A percentile compares a stretch with the other conserved stretches of the same genome.
phyloP scores from a whole-genome alignment of 1,139 yeast genomes.

The Yamadazyma aaseri region DNA sequence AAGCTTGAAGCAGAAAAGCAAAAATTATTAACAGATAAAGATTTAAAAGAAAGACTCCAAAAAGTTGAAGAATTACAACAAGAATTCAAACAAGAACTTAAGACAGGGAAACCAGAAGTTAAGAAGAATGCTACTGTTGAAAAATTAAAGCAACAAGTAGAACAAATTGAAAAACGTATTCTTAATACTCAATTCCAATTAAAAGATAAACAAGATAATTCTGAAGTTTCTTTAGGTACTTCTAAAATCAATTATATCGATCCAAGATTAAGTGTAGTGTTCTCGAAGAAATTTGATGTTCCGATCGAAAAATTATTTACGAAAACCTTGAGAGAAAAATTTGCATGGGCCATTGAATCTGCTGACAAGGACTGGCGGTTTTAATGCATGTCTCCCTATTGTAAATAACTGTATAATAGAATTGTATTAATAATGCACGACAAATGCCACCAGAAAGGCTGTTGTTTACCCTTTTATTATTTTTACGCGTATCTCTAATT shows the following conservation, averaged over 20 bases:
- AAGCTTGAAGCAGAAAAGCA: constrained; percentile 60
- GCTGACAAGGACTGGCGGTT: constrained; percentile 88
- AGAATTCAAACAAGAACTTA: constrained; percentile 59
- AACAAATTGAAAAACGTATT: constrained; percentile 70
- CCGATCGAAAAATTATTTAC: constrained; percentile 93
- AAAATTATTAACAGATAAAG: constrained; percentile 49
- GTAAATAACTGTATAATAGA: constrained; percentile 1
- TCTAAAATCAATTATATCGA: constrained; percentile 94
- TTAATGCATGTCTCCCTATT: constrained; percentile 21
- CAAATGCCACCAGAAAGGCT: background rate
- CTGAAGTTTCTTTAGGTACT: constrained; percentile 90
- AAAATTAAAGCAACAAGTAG: constrained; percentile 71
- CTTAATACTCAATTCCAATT: constrained; percentile 67
- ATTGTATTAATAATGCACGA: background rate
- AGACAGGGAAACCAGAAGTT: constrained; percentile 59
- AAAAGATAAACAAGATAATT: constrained; percentile 90
- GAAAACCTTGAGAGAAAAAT: constrained; percentile 86
- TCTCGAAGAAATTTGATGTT: constrained; percentile 79
- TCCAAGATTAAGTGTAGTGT: constrained; percentile 88
- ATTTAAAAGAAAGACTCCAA: constrained; percentile 56
- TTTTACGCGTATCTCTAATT: too few relatives aligned
- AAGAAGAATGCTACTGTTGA: constrained; percentile 60
- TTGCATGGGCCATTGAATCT: constrained; percentile 93
- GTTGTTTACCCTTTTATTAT: too few relatives aligned
- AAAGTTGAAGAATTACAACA: constrained; percentile 56